These are phyloP conservation scores for Eimeria brunetti DNA, from an alignment of 169 alveolate species.

Conservation along the genomic window DNA sequence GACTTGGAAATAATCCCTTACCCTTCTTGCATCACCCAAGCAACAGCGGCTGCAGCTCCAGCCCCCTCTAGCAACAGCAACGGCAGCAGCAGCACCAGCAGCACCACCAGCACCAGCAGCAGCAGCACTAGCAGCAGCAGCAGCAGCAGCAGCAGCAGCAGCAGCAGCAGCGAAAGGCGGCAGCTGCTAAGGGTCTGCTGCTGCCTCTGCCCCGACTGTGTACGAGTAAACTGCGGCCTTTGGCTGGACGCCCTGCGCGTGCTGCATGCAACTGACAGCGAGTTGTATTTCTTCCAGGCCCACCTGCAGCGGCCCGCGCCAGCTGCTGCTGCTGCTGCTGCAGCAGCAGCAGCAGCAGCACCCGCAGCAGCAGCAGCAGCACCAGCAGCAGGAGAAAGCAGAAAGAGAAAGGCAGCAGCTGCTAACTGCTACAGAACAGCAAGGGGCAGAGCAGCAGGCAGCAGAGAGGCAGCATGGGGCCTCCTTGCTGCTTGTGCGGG, in stretches of 20 bases:
- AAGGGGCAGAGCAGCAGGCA: conserved; percentile 23
- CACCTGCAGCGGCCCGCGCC: background rate
- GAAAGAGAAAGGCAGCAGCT: background rate
- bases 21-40: background rate
- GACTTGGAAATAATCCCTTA: background rate
- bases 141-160: too few species aligned
- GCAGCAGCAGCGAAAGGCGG: too few species aligned
- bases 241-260: conserved; percentile 67
- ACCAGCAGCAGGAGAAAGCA: background rate
- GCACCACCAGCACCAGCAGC: too few species aligned
- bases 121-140: too few species aligned
- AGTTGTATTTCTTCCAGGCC: conserved; percentile 42
- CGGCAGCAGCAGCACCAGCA: too few species aligned
- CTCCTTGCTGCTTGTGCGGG: conserved; percentile 31
- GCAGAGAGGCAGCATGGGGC: conserved; percentile 53
- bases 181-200: conserved; percentile 29
- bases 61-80: too few species aligned
- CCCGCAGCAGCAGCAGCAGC: background rate
- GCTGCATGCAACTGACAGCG: conserved; percentile 27
- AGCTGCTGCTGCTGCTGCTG: too few species aligned
- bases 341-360: too few species aligned
- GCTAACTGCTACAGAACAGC: background rate
- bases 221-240: conserved; percentile 16
- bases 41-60: background rate
- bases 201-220: conserved; percentile 34